These are phyloP conservation scores for Phyllosticta citriasiana DNA, from an alignment of 2,329 filamentous ascomycete species.

Conservation along the genomic window DNA sequence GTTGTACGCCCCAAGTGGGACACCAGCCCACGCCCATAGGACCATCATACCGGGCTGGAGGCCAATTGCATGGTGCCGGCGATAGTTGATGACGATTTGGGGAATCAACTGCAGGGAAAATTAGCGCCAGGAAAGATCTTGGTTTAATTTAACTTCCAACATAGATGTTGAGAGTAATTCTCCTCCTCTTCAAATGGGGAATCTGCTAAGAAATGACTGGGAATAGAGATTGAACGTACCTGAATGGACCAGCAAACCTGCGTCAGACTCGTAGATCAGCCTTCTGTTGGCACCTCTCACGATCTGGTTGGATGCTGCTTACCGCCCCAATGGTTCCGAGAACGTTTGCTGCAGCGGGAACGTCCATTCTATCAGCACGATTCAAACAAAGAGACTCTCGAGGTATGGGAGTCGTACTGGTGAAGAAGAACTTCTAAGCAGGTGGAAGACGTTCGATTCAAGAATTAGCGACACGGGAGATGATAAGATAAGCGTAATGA, in stretches of 20 bases:
- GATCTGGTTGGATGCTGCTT: slow-evolving; percentile 12
- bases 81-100: slow-evolving; percentile 59
- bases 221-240: slow-evolving; percentile 24
- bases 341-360: slow-evolving; percentile 46
- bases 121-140: background rate
- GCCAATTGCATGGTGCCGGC: slow-evolving; percentile 54
- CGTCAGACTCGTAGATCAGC: background rate
- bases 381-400: background rate
- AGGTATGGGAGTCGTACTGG: no score
- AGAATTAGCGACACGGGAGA: no score
- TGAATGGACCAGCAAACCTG: slow-evolving; percentile 56
- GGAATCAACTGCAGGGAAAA: slow-evolving; percentile 47
- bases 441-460: no score
- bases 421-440: no score
- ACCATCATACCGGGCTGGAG: slow-evolving; percentile 64
- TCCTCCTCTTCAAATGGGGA: no score
- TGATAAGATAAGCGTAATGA: no score
- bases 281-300: background rate
- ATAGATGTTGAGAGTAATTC: background rate
- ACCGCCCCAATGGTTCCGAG: slow-evolving; percentile 52
- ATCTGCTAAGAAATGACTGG: no score
- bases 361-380: slow-evolving; percentile 35
- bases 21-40: slow-evolving; percentile 57
- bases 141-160: background rate
- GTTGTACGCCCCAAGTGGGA: slow-evolving; percentile 55